These are phyloP conservation scores for Tricholoma saponaceum DNA, from an alignment of 768 basidiomycete species.

Conservation along the genomic window DNA sequence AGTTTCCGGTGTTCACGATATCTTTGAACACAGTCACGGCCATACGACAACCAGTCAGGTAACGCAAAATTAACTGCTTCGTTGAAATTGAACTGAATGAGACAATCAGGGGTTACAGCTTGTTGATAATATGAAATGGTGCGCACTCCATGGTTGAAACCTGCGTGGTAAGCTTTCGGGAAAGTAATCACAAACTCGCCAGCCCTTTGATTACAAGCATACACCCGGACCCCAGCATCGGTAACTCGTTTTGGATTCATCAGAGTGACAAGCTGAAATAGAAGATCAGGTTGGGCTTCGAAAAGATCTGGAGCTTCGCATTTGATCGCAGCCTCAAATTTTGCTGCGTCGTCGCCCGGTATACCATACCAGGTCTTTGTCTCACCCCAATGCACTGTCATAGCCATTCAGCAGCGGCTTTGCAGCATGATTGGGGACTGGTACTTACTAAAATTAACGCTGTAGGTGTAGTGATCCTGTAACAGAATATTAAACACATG, in stretches of 20 bases:
- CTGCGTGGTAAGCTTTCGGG: conserved; percentile 96
- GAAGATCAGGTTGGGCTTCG: conserved; percentile 93
- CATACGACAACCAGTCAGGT: conserved; percentile 90
- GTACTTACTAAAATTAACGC: conserved; percentile 84
- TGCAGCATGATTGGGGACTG: conserved; percentile 8
- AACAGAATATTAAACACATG: neutral
- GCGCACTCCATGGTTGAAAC: conserved; percentile 96
- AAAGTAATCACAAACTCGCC: conserved; percentile 98
- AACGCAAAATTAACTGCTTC: conserved; percentile 99
- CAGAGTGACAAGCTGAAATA: conserved; percentile 96
- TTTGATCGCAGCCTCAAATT: conserved; percentile 94
- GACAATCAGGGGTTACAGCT: conserved; percentile 16
- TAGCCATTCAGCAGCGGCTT: conserved; percentile 10
- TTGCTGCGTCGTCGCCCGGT: conserved; percentile 91
- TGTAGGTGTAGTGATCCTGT: conserved; percentile 97
- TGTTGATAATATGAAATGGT: neutral
- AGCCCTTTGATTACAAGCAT: conserved; percentile 92
- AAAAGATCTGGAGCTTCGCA: conserved; percentile 96
- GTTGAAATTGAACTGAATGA: conserved; percentile 87
- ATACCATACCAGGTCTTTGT: conserved; percentile 99
- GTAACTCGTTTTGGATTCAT: conserved; percentile 90
- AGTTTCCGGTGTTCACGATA: conserved; percentile 90
- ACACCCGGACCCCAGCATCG: conserved; percentile 88
- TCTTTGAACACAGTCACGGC: conserved; percentile 82
- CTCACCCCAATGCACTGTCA: conserved; percentile 95